Conservation (phyloP, 2,329 filamentous ascomycete species). For the Orbilia oligospora region DNA sequence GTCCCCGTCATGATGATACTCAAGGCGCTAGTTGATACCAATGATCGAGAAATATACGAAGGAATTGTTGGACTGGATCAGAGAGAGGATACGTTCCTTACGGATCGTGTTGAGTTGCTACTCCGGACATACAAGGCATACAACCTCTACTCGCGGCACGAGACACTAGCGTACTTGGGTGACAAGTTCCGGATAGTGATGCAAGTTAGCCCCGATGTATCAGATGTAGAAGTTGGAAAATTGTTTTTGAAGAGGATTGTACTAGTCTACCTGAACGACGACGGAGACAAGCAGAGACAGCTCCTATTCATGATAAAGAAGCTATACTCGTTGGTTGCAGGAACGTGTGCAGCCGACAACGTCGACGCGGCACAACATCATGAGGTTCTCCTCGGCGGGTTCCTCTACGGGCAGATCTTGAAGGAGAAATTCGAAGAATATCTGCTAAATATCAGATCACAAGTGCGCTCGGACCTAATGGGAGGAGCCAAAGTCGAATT, state of each 20-base stretch:
- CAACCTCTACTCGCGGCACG: constrained; percentile 82
- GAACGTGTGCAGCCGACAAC: constrained; percentile 93
- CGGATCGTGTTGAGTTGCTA: constrained; percentile 91
- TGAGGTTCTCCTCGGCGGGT: constrained; percentile 92
- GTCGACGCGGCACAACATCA: constrained; percentile 97
- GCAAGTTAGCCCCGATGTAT: constrained; percentile 84
- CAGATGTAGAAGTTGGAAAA: constrained; percentile 88
- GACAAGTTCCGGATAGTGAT: constrained; percentile 92
- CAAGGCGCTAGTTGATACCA: constrained; percentile 94
- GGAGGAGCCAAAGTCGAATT: constrained; percentile 74
- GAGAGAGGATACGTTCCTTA: constrained; percentile 87
- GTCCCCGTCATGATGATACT: constrained; percentile 96
- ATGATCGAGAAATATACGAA: constrained; percentile 95
- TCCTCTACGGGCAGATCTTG: constrained; percentile 93
- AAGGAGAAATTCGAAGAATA: constrained; percentile 96
- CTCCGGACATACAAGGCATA: constrained; percentile 95
- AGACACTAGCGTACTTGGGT: constrained; percentile 88
- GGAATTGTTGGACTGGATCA: constrained; percentile 77
- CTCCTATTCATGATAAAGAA: constrained; percentile 97
- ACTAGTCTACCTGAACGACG: constrained; percentile 87
- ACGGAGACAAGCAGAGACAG: constrained; percentile 93
- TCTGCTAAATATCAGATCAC: constrained; percentile 75
- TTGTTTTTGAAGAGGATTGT: constrained; percentile 93
- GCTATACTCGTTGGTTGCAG: constrained; percentile 90
- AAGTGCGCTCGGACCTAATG: constrained; percentile 72